Conservation (phyloP, 2,329 filamentous ascomycete genomes). For the Diaporthe nobilis region DNA sequence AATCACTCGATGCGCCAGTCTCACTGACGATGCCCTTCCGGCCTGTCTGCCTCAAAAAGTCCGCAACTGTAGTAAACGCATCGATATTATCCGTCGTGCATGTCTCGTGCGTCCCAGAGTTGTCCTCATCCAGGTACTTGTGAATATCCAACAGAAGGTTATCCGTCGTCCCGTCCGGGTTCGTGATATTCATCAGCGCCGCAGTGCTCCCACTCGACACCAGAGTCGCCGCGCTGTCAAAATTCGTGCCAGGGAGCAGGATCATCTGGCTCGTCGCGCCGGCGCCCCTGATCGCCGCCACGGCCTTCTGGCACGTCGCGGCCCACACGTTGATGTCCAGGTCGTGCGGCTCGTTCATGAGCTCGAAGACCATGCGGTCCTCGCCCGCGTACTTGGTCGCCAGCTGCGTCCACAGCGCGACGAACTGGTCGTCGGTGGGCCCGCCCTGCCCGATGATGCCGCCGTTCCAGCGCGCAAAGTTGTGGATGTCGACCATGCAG, state of each 20-base stretch:
- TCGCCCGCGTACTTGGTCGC: constrained; percentile 69
- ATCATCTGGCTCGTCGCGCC: constrained; percentile 71
- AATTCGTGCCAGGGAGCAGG: constrained; percentile 73
- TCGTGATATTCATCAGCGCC: constrained; percentile 66
- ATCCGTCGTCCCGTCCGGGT: constrained; percentile 68
- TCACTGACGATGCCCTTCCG: constrained; percentile 67
- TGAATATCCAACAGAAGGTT: constrained; percentile 71
- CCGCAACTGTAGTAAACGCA: constrained; percentile 62
- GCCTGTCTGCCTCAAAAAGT: constrained; percentile 62
- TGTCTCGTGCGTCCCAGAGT: constrained; percentile 65
- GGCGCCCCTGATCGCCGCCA: constrained; percentile 75
- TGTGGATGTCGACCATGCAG: constrained; percentile 62
- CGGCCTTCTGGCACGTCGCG: constrained; percentile 70
- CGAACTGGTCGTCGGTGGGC: constrained; percentile 67
- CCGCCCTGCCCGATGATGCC: constrained; percentile 74
- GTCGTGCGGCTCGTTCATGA: constrained; percentile 79
- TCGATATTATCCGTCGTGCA: constrained; percentile 65
- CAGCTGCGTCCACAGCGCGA: constrained; percentile 67
- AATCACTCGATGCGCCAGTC: constrained; percentile 62
- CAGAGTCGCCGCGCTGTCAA: constrained; percentile 64
- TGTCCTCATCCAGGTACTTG: constrained; percentile 70
- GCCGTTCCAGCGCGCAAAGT: constrained; percentile 69
- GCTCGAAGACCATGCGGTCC: constrained; percentile 69
- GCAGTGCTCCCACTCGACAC: constrained; percentile 64
- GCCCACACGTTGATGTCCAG: constrained; percentile 68